Conservation (phyloP, 2,329 filamentous ascomycete species). For the Fusarium sp. region DNA sequence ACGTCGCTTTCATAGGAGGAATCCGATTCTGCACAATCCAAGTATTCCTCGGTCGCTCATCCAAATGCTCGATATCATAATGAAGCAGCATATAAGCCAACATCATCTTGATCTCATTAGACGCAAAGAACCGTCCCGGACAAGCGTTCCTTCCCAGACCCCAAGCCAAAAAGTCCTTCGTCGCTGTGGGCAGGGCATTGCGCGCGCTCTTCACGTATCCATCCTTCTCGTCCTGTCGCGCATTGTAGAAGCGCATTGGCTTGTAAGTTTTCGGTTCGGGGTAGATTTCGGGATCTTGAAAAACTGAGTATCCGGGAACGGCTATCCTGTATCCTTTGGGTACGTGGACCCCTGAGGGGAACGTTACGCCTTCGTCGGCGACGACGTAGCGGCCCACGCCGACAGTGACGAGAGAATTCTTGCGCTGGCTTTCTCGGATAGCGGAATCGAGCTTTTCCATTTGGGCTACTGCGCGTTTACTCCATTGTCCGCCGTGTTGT, state of each 20-base stretch:
- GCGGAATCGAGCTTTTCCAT: slow-evolving; percentile 16
- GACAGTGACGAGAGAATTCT: slow-evolving; percentile 1
- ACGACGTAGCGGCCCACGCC: neutral
- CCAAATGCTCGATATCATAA: slow-evolving; percentile 5
- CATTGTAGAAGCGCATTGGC: slow-evolving; percentile 7
- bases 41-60: neutral
- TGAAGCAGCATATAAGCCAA: neutral
- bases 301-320: slow-evolving; percentile 3
- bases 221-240: neutral
- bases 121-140: slow-evolving; percentile 6
- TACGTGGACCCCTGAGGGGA: slow-evolving; percentile 5
- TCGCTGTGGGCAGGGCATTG: neutral
- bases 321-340: slow-evolving; percentile 6
- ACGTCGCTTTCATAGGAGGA: slow-evolving; percentile 5
- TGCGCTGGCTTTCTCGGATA: slow-evolving; percentile 21
- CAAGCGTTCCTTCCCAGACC: slow-evolving; percentile 3
- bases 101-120: slow-evolving; percentile 12
- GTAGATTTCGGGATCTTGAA: slow-evolving; percentile 12
- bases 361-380: slow-evolving; percentile 1
- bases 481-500: neutral
- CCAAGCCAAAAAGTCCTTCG: slow-evolving; percentile 6
- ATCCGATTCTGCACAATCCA: slow-evolving; percentile 15
- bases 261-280: neutral
- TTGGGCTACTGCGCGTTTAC: neutral
- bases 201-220: slow-evolving; percentile 1